Conservation (phyloP, 2,329 filamentous ascomycete genomes). For the Neofusicoccum parvum region DNA sequence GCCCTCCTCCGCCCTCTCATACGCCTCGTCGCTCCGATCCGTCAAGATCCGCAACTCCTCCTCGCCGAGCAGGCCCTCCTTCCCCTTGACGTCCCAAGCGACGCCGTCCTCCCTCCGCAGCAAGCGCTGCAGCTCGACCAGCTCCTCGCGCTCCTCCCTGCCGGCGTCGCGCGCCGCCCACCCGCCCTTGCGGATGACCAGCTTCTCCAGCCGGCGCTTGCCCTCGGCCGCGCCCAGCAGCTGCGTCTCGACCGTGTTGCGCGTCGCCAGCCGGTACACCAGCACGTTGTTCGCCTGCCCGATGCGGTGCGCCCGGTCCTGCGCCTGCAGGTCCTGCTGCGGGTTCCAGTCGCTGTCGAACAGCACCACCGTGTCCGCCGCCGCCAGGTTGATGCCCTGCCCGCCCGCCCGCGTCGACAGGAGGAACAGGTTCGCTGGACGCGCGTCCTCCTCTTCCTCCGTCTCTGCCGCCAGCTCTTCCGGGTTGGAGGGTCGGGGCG, state of each 20-base stretch:
- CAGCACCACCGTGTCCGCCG: conserved; percentile 88
- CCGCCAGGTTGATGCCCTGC: conserved; percentile 91
- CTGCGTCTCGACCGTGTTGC: conserved; percentile 87
- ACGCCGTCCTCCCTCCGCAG: conserved; percentile 67
- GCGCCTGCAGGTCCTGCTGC: conserved; percentile 93
- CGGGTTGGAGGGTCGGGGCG: not conserved
- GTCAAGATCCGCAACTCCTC: conserved; percentile 76
- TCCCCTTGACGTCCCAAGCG: conserved; percentile 55
- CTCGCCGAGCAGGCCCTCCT: conserved; percentile 67
- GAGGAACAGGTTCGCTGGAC: conserved; percentile 72
- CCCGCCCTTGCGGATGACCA: conserved; percentile 90
- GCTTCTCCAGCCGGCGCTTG: conserved; percentile 87
- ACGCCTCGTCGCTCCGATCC: conserved; percentile 71
- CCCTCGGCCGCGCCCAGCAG: conserved; percentile 85
- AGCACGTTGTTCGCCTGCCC: conserved; percentile 91
- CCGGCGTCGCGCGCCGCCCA: conserved; percentile 50
- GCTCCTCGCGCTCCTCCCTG: conserved; percentile 45
- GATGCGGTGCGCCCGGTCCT: conserved; percentile 93
- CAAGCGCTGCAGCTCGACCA: conserved; percentile 51
- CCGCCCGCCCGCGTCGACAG: conserved; percentile 90
- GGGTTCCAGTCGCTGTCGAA: conserved; percentile 95
- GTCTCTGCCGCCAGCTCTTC: conserved; percentile 26
- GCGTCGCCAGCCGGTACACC: conserved; percentile 90
- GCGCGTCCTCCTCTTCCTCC: conserved; percentile 33
- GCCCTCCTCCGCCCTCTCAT: conserved; percentile 75